phyloP scores from a whole-genome alignment of 2,329 filamentous ascomycete genomes.

The Fusarium nematophilum region DNA sequence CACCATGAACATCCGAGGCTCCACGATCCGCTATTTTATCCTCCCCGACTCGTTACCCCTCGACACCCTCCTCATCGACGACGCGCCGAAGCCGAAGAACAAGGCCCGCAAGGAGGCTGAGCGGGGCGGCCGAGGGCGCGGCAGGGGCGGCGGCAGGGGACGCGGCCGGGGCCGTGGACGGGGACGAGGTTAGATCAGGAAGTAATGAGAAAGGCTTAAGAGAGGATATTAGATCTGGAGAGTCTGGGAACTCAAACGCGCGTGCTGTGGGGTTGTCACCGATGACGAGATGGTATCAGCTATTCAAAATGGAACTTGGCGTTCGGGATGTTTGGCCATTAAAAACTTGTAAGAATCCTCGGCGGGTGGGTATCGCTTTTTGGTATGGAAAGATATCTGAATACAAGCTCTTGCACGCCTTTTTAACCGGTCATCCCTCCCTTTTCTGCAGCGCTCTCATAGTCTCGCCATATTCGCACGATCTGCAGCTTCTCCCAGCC shows the following conservation, averaged over 20 bases:
- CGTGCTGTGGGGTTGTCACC: constrained; percentile 26
- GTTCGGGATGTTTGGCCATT: constrained; percentile 51
- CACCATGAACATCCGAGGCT: constrained; percentile 96
- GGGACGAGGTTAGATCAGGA: constrained; percentile 44
- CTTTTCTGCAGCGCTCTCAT: constrained; percentile 5
- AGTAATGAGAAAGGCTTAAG: not conserved
- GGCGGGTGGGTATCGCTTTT: constrained; percentile 44
- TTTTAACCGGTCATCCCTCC: constrained; percentile 15
- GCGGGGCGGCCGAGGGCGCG: constrained; percentile 64
- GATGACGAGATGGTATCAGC: constrained; percentile 40
- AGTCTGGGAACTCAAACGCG: constrained; percentile 26
- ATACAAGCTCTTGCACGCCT: constrained; percentile 45
- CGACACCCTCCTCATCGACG: constrained; percentile 95
- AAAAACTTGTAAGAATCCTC: constrained; percentile 43
- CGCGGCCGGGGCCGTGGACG: constrained; percentile 60
- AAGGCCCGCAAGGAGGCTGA: constrained; percentile 95
- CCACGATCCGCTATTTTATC: constrained; percentile 96
- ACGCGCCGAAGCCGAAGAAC: constrained; percentile 98
- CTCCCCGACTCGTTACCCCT: constrained; percentile 94
- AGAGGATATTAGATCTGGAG: constrained; percentile 1
- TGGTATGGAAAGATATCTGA: constrained; percentile 47
- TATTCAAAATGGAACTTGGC: constrained; percentile 49
- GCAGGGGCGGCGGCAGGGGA: constrained; percentile 66
- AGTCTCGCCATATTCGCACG: constrained; percentile 81
- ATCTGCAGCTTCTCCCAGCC: constrained; percentile 97